phyloP scores from a whole-genome alignment of 305 asterid genomes.

The Fraxinus albicans region DNA sequence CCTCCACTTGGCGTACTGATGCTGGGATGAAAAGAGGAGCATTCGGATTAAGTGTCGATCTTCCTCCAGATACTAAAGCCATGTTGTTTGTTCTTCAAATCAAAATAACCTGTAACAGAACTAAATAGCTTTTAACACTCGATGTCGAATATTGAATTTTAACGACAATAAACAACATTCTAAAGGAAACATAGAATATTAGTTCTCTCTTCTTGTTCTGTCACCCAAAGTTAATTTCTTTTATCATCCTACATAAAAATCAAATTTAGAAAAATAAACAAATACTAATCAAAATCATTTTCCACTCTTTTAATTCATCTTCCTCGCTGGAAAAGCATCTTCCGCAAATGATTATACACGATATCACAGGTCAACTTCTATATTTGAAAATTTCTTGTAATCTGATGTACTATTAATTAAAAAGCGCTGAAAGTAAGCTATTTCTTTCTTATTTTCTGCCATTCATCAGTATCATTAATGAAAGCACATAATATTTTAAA shows the following conservation, averaged over 20 bases:
- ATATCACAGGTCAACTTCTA: neutral
- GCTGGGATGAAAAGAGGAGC: conserved; percentile 83
- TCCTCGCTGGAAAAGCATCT: neutral
- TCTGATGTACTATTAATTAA: neutral
- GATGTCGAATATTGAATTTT: neutral
- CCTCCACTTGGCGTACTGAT: conserved; percentile 81
- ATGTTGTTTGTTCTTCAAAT: conserved; percentile 30
- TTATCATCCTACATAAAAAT: neutral
- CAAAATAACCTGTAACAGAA: conserved; percentile 23
- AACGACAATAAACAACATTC: too few relatives aligned
- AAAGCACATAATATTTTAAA: neutral
- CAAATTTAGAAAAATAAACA: neutral
- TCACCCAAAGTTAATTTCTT: neutral
- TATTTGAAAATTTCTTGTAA: neutral
- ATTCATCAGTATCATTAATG: neutral
- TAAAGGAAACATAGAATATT: neutral
- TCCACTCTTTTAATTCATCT: neutral
- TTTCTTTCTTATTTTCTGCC: neutral
- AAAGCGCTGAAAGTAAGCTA: neutral
- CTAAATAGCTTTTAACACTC: neutral
- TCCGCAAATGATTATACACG: neutral
- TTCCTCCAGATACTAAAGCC: conserved; percentile 75
- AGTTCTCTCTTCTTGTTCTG: neutral
- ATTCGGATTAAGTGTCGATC: conserved; percentile 78
- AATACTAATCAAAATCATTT: neutral